phyloP scores from a whole-genome alignment of 164 flowering plant genomes.

The Saururus chinensis region DNA sequence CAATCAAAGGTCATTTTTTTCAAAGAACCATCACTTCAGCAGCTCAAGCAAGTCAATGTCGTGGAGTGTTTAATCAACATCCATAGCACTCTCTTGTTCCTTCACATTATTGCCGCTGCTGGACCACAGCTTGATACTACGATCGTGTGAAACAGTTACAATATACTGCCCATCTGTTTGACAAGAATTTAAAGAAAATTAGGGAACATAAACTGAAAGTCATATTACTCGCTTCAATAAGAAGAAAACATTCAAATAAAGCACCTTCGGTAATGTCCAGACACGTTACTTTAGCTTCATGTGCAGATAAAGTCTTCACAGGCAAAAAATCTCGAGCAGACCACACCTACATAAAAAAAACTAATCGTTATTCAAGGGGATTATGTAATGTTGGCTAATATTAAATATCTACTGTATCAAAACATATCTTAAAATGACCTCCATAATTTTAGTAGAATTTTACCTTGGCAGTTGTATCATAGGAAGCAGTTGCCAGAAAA shows the following conservation, averaged over 20 bases:
- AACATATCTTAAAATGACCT: background rate
- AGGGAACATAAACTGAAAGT: background rate
- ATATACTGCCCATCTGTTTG: constrained; percentile 63
- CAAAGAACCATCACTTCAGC: background rate
- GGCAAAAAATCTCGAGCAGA: constrained; percentile 88
- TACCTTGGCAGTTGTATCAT: constrained; percentile 93
- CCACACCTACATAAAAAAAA: constrained; percentile 53
- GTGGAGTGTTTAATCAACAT: constrained; percentile 37
- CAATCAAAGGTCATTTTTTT: background rate
- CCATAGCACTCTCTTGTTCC: constrained; percentile 46
- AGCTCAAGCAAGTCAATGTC: background rate
- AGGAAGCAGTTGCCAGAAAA: constrained; percentile 75
- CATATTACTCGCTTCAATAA: background rate
- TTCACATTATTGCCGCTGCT: constrained; percentile 26
- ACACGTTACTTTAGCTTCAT: constrained; percentile 83
- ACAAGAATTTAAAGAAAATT: background rate
- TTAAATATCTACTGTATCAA: background rate
- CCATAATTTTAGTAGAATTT: background rate
- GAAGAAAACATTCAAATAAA: background rate
- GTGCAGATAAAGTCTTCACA: constrained; percentile 75
- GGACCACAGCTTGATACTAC: constrained; percentile 89
- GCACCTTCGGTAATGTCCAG: constrained; percentile 71
- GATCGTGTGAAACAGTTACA: constrained; percentile 82
- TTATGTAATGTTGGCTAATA: no score
- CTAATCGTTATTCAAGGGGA: no score